These are phyloP conservation scores for Penicillium macrosclerotiorum DNA, from an alignment of 495 filamentous ascomycete genomes.

Conservation along the genomic window DNA sequence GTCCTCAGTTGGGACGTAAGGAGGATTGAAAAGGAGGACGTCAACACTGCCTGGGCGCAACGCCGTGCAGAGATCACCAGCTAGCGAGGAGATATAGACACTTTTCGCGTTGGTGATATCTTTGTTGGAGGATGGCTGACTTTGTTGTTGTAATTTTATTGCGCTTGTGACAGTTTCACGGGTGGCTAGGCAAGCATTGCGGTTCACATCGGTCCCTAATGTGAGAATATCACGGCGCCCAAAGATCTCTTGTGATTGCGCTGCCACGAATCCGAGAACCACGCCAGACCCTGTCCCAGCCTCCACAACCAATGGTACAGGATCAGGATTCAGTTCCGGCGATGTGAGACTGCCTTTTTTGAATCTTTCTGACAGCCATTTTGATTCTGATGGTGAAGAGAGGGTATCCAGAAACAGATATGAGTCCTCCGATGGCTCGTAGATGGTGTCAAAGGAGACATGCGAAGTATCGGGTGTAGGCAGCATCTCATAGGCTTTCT, in stretches of 20 bases:
- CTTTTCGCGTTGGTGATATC: constrained; percentile 3
- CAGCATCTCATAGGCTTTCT: constrained; percentile 57
- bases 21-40: constrained; percentile 92
- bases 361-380: constrained; percentile 66
- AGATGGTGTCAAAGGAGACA: constrained; percentile 79
- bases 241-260: constrained; percentile 70
- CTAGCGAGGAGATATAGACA: constrained; percentile 58
- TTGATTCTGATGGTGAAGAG: constrained; percentile 65
- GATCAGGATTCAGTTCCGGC: background rate
- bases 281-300: constrained; percentile 89
- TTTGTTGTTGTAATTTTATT: constrained; percentile 29
- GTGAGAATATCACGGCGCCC: constrained; percentile 67
- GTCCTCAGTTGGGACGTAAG: constrained; percentile 85
- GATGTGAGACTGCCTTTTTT: constrained; percentile 6
- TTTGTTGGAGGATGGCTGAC: background rate
- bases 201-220: constrained; percentile 78
- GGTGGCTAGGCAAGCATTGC: constrained; percentile 71
- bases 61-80: constrained; percentile 62
- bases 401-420: constrained; percentile 93
- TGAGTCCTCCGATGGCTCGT: constrained; percentile 93
- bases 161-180: constrained; percentile 59
- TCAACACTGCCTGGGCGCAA: constrained; percentile 62
- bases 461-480: constrained; percentile 91
- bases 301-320: constrained; percentile 72
- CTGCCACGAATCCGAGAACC: constrained; percentile 79